Conservation (phyloP, 78 protist genomes). For the Speleostelium caveatum region DNA sequence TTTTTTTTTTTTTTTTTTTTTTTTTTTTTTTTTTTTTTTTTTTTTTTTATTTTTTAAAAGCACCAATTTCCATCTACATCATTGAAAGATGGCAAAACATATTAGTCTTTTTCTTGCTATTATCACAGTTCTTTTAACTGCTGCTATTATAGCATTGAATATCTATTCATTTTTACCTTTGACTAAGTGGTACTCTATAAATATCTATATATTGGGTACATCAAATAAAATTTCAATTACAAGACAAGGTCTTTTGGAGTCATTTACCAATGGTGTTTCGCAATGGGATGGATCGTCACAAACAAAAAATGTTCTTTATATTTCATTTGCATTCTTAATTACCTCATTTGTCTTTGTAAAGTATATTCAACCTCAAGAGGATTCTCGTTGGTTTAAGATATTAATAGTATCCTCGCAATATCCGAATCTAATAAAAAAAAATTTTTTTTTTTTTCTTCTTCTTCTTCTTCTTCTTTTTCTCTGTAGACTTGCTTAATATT, state of each 20-base stretch:
- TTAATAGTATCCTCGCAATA: too few relatives aligned
- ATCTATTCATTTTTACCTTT: constrained; percentile 17
- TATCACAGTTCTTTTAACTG: constrained; percentile 9
- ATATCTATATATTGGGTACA: background rate
- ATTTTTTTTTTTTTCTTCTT: background rate
- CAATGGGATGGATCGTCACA: constrained; percentile 33
- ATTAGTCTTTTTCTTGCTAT: constrained; percentile 9
- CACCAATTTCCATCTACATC: background rate
- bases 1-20: background rate
- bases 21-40: background rate
- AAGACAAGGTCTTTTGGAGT: background rate
- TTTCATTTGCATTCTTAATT: constrained; percentile 27
- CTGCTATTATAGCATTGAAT: constrained; percentile 36
- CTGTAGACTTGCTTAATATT: constrained; percentile 25
- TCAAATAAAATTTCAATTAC: background rate
- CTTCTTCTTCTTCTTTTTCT: background rate
- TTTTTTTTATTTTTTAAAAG: background rate
- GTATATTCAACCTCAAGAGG: too few relatives aligned
- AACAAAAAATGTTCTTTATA: background rate
- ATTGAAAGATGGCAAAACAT: background rate
- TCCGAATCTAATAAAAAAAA: too few relatives aligned
- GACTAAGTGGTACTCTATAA: constrained; percentile 35
- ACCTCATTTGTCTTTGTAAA: constrained; percentile 65
- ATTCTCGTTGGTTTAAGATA: too few relatives aligned
- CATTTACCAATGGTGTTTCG: background rate